Base-by-base conservation (phyloP, 805 yeast genomes). In the Candida qinlingensis region DNA sequence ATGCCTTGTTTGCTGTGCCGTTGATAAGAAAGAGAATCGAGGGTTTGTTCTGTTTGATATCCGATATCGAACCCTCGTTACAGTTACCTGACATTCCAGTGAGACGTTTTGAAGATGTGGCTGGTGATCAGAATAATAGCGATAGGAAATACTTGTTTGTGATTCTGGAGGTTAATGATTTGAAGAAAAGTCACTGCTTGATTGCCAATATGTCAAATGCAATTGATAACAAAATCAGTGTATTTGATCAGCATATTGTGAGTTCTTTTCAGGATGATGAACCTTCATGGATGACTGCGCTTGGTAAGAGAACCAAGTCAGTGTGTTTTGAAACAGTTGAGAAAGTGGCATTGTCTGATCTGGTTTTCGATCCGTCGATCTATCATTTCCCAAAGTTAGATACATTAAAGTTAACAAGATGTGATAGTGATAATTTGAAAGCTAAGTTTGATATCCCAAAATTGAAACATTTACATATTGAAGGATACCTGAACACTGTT, bases 91-190 rank as follows among this genome's bases (percentile, higher is more conserved):
- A 42, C 29, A 34, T 46, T 5, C 6, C 41, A 5, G 34, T 11
- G 8, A 31, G 34, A 31, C 11, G 34, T 8, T 31, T 31, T 11
- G 19, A 19, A 19, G 19, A 19, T 19, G 19, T 19, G 19, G 19
- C 19, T 19, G 19, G 19, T 19, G 19, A 19, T 19, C 19, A 19
- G 19, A 19, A 19, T 19, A 19, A 19, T 19, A 19, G 19, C 19
- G 19, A 19, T 2, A 19, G 26, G 26, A 29, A 35, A 12, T 30
- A 40, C 12, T 27, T 48, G 12, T 42, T 31, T 26, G 47, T 45
- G 5, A 28, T 55, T 3, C 47, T 55, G 1, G 58, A 55, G 41
- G 39, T 55, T 27, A 47, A 53, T 36, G 53, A 55, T 19, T 30
- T 53, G 9, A 35, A 31, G 19, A 36, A 37, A 28, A 28, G 52